A percentile compares a stretch with the other conserved stretches of the same genome.
Conservation (phyloP, 116 monocot genomes). For the Trichopus zeylanicus region DNA sequence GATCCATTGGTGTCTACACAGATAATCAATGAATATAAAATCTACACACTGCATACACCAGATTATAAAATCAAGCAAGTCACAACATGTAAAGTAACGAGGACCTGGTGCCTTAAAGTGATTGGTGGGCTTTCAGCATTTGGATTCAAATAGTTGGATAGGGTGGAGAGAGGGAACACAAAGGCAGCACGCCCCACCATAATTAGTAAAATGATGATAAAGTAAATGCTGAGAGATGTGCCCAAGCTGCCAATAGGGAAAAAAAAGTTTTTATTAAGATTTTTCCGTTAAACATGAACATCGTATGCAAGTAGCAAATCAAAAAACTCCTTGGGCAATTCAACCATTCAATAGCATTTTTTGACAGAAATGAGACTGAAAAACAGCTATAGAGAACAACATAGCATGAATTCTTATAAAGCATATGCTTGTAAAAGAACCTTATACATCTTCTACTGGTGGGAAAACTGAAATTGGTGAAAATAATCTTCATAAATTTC, state of each 20-base stretch:
- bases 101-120: conserved; percentile 70
- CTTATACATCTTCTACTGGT: too few relatives aligned
- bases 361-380: too few relatives aligned
- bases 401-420: too few relatives aligned
- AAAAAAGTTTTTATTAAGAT: not conserved
- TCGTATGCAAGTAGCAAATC: not conserved
- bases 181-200: conserved; percentile 69
- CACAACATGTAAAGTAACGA: not conserved
- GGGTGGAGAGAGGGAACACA: conserved; percentile 57
- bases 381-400: too few relatives aligned
- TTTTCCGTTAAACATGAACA: not conserved
- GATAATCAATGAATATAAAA: too few relatives aligned
- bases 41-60: not conserved
- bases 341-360: too few relatives aligned
- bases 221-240: conserved; percentile 40
- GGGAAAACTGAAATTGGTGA: too few relatives aligned
- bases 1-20: not conserved
- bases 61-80: too few relatives aligned
- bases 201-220: conserved; percentile 35
- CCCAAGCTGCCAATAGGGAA: conserved; percentile 34
- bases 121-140: conserved; percentile 24
- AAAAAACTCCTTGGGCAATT: too few relatives aligned
- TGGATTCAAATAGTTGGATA: conserved; percentile 57
- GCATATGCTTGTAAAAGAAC: too few relatives aligned
- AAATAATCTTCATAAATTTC: too few relatives aligned